Evolutionary conservation across 2,329 filamentous ascomycete genomes (phyloP), one percentile per base, ranked within the genome.

Genomic region (Arthrobotrys sinensis): DNA sequence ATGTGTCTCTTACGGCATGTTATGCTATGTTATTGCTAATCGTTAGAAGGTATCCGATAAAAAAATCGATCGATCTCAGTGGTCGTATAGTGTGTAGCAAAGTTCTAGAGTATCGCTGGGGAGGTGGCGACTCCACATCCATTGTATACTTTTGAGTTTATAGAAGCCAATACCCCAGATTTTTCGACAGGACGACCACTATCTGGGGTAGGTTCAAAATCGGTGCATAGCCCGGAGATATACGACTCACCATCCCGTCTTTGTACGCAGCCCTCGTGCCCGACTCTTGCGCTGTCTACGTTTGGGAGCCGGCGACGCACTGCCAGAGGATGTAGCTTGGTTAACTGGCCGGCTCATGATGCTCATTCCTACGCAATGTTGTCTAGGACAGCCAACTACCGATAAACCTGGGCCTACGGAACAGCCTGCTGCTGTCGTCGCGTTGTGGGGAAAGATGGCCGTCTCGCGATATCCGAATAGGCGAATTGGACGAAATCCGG

Each of bases 1-100:
- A 87, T 86, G 76, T 87, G 85, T 70, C 87, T 83, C 73, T 84
- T 84, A 60, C 86, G 85, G 80, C 86, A 87, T 12, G 85, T 86
- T 52, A 85, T 81, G 79, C 85, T 86, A 79, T 68, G 28, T 34
- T 21, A 50, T 21, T 19, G 14, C 11, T 16, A 48, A n/a, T 45
- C 14, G 68, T 57, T 48, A 72, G 45, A 64, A 72, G 12, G 14
- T 14, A 32, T 48, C 10, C 8, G 45, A 24, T 52, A 12, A 24
- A 1, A 52, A 19, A 43, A 53, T 28, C 12, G 12, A 32, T 11
- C 19, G 19, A 55, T 43, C 19, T 10, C 3, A 53, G 19, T 24
- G 16, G 32, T 32, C 16, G 16, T 43, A 67, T 38, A 36, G 4
- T 36, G 52, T 6, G 16, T 10, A n/a, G 8, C 11, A 38, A 36